Conservation (phyloP, 2,329 filamentous ascomycete genomes). For the Pleomassaria siparia region DNA sequence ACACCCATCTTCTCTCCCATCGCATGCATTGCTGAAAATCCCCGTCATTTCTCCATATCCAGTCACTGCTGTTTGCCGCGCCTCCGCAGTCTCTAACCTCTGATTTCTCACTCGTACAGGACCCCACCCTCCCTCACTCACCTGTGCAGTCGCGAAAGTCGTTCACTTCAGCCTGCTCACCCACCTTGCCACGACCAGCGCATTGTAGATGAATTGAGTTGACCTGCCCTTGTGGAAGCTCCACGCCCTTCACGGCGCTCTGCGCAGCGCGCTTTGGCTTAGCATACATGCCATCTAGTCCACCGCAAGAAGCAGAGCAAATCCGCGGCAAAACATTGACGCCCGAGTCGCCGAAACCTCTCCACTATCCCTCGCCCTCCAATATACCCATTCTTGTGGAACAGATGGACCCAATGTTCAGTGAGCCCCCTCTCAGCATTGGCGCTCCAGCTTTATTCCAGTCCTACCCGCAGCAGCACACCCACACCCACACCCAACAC, state of each 20-base stretch:
- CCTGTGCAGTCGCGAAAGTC: conserved; percentile 9
- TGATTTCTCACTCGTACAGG: conserved; percentile 8
- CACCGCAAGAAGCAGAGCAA: conserved; percentile 59
- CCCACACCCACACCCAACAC: conserved; percentile 31
- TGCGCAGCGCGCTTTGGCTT: conserved; percentile 25
- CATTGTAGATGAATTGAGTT: conserved; percentile 31
- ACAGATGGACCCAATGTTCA: conserved; percentile 72
- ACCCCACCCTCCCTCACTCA: no score
- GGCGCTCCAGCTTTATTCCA: conserved; percentile 36
- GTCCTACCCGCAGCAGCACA: conserved; percentile 36
- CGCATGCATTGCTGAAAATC: conserved; percentile 2
- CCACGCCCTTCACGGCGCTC: conserved; percentile 14
- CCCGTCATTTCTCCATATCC: conserved; percentile 5
- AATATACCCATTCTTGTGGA: conserved; percentile 70
- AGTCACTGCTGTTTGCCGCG: conserved; percentile 2
- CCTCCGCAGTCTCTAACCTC: conserved; percentile 6
- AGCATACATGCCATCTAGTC: conserved; percentile 57
- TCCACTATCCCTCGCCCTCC: conserved; percentile 67
- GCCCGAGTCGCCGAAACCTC: conserved; percentile 70
- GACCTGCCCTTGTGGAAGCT: conserved; percentile 18
- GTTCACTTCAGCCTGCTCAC: conserved; percentile 4
- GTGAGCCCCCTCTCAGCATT: conserved; percentile 64
- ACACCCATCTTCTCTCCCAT: not conserved
- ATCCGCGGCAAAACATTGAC: conserved; percentile 67
- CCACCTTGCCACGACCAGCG: conserved; percentile 10